Evolutionary conservation across 768 basidiomycete genomes (phyloP), one percentile per base, ranked within the genome.

Genomic region (Suillus hirtellus): DNA sequence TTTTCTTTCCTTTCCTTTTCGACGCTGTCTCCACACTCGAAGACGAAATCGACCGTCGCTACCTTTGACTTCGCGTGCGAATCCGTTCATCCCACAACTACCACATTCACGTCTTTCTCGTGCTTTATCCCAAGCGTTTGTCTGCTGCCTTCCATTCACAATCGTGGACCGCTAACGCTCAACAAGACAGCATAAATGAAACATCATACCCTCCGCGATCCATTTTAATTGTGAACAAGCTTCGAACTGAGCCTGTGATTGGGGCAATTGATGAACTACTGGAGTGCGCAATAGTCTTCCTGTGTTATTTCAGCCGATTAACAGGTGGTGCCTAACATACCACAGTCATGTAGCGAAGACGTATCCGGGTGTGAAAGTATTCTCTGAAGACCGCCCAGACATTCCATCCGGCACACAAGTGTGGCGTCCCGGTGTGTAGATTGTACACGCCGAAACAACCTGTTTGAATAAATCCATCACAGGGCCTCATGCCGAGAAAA

Each of bases 201-300:
- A 67, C 64, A 3, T 60, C 64, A n/a, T 61, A 70, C 35, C 80
- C 84, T 31, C 88, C 85, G 49, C 85, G 85, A 70, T 80, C 84
- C 50, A 86, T 92, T 47, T 82, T 93, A 59, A 84, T 93, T 65
- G 89, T 93, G 15, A 93, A 93, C 78, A 93, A 93, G 74, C 78
- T 90, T 38, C 84, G 91, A 52, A 93, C 91, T 44, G 85, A 86
- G 62, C 88, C 88, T 10, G 90, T 93, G 63, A 84, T 90, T 60
- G 82, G 86, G 34, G 90, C 90, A 2, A 92, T 92, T 63, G 84
- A 89, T 65, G 85, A 88, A 8, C 83, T 93, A 67, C 84, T 92
- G 60, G 80, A 82, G 90, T 91, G 63, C 61, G 86, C 78, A 8
- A 19, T 37, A 38, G 43, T 55, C 60, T 40, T 44, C 46, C 10